Evolutionary conservation across 345 rosid species (phyloP), one percentile per base, ranked within the genome.

Genomic region (Brassica juncea): DNA sequence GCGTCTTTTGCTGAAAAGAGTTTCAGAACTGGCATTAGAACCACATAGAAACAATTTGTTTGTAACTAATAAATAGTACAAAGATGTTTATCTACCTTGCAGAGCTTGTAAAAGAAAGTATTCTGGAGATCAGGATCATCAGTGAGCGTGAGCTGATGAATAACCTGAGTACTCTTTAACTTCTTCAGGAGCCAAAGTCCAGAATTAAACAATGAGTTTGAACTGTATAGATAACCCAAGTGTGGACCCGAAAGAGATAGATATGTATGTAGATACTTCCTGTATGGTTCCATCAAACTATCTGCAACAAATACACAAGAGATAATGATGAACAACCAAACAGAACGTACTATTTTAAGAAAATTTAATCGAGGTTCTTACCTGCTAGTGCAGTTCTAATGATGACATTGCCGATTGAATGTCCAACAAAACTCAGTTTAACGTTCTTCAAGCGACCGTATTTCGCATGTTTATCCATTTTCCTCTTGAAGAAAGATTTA

Each of bases 131-230:
- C 91, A 44, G 94, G 86, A 70, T 92, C 92, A 82, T 96, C 99
- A 0, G 99, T 90, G 82, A 96, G 89, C 4, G 98, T 96, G 57
- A 96, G 98, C 82, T 93, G 98, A 89, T 96, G 98, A 87, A 96
- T 92, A 86, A 97, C 94, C 78, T 86, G 97, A 55, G 94, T 88
- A 67, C 88, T 89, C 86, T 89, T 96, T 47, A 93, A 78, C 86
- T 96, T 96, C 92, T 93, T 96, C 86, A 96, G 77, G 77, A 93
- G 86, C 98, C 98, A 96, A 81, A 93, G 77, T 68, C 98, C 98
- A 49, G 99, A 96, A 74, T 96, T 96, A 73, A 96, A 96, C 84
- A 96, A 83, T 31, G 97, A 93, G 84, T 93, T 96, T 67, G 97
- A 86, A 83, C 98, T 91, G 87, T 96, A 93, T 66, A 96, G 87